Evolutionary conservation across 371 early-diverging fungal genomes (phyloP), one percentile per base, ranked within the genome.

Genomic region (Rhizopus microsporus): DNA sequence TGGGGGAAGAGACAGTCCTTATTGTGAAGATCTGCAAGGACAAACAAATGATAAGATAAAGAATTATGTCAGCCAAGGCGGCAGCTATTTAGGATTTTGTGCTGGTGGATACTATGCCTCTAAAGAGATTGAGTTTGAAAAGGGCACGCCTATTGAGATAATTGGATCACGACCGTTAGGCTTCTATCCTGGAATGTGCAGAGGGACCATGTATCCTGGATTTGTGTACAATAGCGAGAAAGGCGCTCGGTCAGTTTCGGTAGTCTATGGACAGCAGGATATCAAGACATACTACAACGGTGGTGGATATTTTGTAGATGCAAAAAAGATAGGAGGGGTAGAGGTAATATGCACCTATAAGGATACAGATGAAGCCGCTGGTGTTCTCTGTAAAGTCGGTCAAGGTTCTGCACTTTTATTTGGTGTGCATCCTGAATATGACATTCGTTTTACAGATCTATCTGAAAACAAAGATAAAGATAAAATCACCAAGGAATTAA

Each of bases 21-120:
- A 92, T 58, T 80, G 87, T 37, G 66, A 80, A 7, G 83, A 86
- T 51, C 72, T 96, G 49, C 72, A 80, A 39, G 89, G 88, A 1
- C 58, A 59, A 17, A 71, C 79, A 45, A 85, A 89, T 52, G 49
- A 48, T 6, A 81, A 84, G 29, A 92, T 98, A 55, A 58, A 64
- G 12, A 54, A 71, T 10, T 98, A 85, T 77, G 93, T 97, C 3
- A 38, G 67, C 1, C 54, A 65, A 13, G 97, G 97, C 7, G 98
- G 98, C 3, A 77, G 82, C 10, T 96, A 93, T 66, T 71, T 94
- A 35, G 98, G 98, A 0, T 78, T 98, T 12, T 96, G 98, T 64
- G 96, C 95, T 0, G 98, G 97, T 10, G 96, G 88, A 0, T 95
- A 96, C 66, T 95, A 91, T 72, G 95, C 82, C 2, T 77, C 84